Conservation (phyloP, 2,329 filamentous ascomycete genomes). For the Aureobasidium melanogenum region DNA sequence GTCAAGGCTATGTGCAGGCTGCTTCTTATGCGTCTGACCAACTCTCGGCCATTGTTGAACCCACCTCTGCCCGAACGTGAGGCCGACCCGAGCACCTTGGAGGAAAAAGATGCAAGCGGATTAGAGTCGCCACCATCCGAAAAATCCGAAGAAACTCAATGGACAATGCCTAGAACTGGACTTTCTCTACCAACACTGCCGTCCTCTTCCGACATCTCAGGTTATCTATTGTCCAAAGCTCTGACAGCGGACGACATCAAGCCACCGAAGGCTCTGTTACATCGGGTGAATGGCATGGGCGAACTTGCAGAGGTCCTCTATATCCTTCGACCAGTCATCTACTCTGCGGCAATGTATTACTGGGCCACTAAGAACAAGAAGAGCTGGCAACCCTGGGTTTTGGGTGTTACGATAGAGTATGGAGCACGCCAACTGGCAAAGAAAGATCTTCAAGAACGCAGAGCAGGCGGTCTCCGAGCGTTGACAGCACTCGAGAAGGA, state of each 20-base stretch:
- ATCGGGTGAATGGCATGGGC: slow-evolving; percentile 62
- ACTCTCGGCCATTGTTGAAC: slow-evolving; percentile 70
- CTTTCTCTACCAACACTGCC: slow-evolving; percentile 77
- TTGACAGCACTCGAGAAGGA: slow-evolving; percentile 80
- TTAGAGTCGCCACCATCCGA: slow-evolving; percentile 38
- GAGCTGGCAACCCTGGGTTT: slow-evolving; percentile 85
- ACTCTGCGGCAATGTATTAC: slow-evolving; percentile 72
- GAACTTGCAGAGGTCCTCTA: slow-evolving; percentile 85
- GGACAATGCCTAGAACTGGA: slow-evolving; percentile 92
- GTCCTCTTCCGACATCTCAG: slow-evolving; percentile 69
- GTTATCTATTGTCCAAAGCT: slow-evolving; percentile 81
- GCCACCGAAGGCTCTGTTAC: slow-evolving; percentile 76
- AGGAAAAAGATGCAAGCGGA: slow-evolving; percentile 40
- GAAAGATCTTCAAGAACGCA: slow-evolving; percentile 51
- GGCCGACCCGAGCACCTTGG: slow-evolving; percentile 54
- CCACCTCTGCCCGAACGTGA: slow-evolving; percentile 83
- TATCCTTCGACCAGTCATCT: slow-evolving; percentile 79
- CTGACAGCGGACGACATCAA: slow-evolving; percentile 96
- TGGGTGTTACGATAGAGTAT: slow-evolving; percentile 78
- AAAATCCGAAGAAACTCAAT: slow-evolving; percentile 39
- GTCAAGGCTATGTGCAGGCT: slow-evolving; percentile 80
- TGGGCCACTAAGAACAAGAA: slow-evolving; percentile 64
- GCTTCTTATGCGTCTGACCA: slow-evolving; percentile 71
- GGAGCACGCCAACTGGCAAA: slow-evolving; percentile 77
- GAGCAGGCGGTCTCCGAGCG: slow-evolving; percentile 63